These are phyloP conservation scores for Lactarius vividus DNA, from an alignment of 768 basidiomycete genomes.

Conservation along the genomic window DNA sequence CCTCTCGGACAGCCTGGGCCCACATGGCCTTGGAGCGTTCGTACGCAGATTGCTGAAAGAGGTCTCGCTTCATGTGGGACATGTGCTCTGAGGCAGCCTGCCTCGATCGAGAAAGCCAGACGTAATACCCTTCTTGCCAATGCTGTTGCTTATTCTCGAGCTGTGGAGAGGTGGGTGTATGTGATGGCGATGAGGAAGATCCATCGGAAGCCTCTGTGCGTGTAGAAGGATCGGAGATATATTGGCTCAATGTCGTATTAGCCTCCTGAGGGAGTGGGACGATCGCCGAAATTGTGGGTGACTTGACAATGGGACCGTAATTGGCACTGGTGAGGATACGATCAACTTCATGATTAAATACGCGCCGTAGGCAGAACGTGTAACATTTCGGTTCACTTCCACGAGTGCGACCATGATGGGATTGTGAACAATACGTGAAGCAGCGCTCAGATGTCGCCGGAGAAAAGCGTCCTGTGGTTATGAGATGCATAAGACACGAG, in stretches of 20 bases:
- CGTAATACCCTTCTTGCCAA: constrained; percentile 76
- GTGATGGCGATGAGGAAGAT: constrained; percentile 12
- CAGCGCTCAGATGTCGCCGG: constrained; percentile 37
- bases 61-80: constrained; percentile 55
- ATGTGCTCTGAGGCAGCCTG: constrained; percentile 55
- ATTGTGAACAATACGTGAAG: constrained; percentile 39
- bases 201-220: constrained; percentile 10
- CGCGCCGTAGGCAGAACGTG: constrained; percentile 38
- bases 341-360: constrained; percentile 38
- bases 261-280: constrained; percentile 25
- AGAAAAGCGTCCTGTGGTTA: constrained; percentile 31
- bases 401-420: constrained; percentile 33
- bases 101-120: constrained; percentile 61
- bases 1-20: constrained; percentile 54
- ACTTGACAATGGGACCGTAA: constrained; percentile 21
- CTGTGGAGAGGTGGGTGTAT: constrained; percentile 9
- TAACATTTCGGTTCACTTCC: constrained; percentile 37
- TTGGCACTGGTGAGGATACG: constrained; percentile 27
- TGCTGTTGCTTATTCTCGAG: constrained; percentile 44
- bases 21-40: constrained; percentile 41
- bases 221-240: constrained; percentile 33
- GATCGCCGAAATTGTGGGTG: constrained; percentile 18
- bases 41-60: constrained; percentile 49
- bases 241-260: constrained; percentile 27
- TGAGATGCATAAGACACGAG: neutral